These are phyloP conservation scores for Calonectria pseudoreteaudii DNA, from an alignment of 2,329 filamentous ascomycete species.

Conservation along the genomic window DNA sequence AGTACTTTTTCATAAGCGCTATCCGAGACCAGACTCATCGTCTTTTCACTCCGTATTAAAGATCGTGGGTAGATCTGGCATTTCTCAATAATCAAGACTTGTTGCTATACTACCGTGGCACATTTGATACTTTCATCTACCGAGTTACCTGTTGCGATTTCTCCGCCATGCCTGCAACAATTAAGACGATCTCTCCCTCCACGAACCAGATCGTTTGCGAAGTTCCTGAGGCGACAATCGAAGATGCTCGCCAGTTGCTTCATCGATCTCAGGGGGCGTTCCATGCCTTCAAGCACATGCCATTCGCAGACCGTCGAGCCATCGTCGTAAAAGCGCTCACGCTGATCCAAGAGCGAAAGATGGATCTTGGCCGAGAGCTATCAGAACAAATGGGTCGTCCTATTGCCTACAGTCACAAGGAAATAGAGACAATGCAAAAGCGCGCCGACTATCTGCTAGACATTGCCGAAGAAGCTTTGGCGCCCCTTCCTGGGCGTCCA, in stretches of 20 bases:
- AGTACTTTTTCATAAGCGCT: background rate
- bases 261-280: conserved; percentile 79
- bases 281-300: conserved; percentile 77
- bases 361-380: conserved; percentile 83
- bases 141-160: background rate
- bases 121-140: background rate
- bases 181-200: conserved; percentile 86
- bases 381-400: conserved; percentile 95
- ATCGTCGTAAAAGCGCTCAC: conserved; percentile 84
- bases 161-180: conserved; percentile 66
- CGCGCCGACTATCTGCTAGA: conserved; percentile 86
- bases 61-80: background rate
- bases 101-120: background rate
- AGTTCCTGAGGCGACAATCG: conserved; percentile 76
- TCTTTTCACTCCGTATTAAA: background rate
- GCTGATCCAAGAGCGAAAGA: conserved; percentile 75
- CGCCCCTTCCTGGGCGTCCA: conserved; percentile 81
- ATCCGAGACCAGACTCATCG: background rate
- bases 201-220: conserved; percentile 87
- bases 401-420: conserved; percentile 84
- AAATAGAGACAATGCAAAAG: conserved; percentile 86
- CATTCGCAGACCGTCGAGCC: conserved; percentile 77
- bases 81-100: background rate
- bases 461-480: conserved; percentile 81
- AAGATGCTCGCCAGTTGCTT: conserved; percentile 73